A percentile compares a stretch with the other conserved stretches of the same genome.
These are phyloP conservation scores for Neurospora cerealis DNA, from an alignment of 495 filamentous ascomycete species.

Conservation along the genomic window DNA sequence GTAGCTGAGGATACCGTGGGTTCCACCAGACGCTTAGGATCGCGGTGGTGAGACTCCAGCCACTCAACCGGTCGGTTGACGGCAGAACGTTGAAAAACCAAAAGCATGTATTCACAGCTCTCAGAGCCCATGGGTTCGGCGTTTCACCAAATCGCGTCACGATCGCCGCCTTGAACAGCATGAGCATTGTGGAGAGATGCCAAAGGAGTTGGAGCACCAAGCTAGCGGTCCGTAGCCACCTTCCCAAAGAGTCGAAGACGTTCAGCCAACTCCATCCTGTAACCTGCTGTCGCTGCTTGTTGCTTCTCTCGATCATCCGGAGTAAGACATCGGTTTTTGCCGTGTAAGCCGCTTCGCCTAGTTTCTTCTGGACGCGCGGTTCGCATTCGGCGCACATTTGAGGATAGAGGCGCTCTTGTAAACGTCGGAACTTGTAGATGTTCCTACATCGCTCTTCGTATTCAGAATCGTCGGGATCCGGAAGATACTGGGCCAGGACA, in stretches of 20 bases:
- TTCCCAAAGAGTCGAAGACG: slow-evolving; percentile 33
- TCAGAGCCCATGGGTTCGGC: slow-evolving; percentile 14
- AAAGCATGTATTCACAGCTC: slow-evolving; percentile 26
- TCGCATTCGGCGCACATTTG: slow-evolving; percentile 74
- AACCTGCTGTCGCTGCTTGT: slow-evolving; percentile 33
- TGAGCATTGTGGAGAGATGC: slow-evolving; percentile 33
- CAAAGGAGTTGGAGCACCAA: slow-evolving; percentile 43
- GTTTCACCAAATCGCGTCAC: slow-evolving; percentile 17
- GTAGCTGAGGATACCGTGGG: slow-evolving; percentile 53
- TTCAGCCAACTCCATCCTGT: slow-evolving; percentile 40
- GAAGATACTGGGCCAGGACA: slow-evolving; percentile 58
- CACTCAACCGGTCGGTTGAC: slow-evolving; percentile 26
- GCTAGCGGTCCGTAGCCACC: slow-evolving; percentile 44
- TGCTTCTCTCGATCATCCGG: slow-evolving; percentile 56
- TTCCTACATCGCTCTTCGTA: slow-evolving; percentile 39
- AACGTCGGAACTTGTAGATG: slow-evolving; percentile 49
- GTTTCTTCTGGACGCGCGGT: slow-evolving; percentile 50
- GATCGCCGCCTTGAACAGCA: slow-evolving; percentile 11
- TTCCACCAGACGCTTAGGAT: slow-evolving; percentile 67
- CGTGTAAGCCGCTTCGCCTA: slow-evolving; percentile 59
- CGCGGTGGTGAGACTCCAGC: slow-evolving; percentile 41
- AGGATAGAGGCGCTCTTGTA: slow-evolving; percentile 68
- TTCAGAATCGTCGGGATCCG: slow-evolving; percentile 55
- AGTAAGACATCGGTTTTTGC: slow-evolving; percentile 70
- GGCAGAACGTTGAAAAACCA: slow-evolving; percentile 12